A percentile compares a stretch with the other conserved stretches of the same genome.
phyloP scores from a whole-genome alignment of 495 filamentous ascomycete genomes.

The Lasiosphaeria ovina region DNA sequence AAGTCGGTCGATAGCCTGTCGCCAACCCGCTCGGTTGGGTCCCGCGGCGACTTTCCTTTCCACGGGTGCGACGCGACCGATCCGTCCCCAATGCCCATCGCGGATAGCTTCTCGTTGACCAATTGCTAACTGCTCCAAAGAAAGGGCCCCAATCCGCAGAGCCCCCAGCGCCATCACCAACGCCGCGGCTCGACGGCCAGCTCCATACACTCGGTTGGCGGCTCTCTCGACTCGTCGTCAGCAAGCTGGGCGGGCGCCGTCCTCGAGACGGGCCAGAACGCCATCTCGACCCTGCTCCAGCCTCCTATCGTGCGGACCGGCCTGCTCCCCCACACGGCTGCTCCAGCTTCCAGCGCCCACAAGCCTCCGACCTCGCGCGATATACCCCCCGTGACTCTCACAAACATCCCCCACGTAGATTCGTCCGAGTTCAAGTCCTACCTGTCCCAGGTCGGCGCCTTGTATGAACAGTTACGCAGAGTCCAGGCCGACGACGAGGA shows the following conservation, averaged over 20 bases:
- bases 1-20: conserved; percentile 70
- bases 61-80: conserved; percentile 38
- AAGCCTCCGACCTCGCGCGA: conserved; percentile 86
- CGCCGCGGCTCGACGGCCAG: conserved; percentile 82
- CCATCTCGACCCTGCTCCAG: conserved; percentile 91
- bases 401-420: conserved; percentile 84
- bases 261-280: conserved; percentile 78
- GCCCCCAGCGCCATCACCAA: conserved; percentile 24
- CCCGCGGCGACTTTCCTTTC: conserved; percentile 60
- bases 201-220: conserved; percentile 78
- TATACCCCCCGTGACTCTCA: conserved; percentile 90
- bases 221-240: conserved; percentile 64
- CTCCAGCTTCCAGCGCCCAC: conserved; percentile 63
- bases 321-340: conserved; percentile 68
- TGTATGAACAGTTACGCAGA: conserved; percentile 80
- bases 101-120: conserved; percentile 10
- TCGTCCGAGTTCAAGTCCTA: conserved; percentile 77
- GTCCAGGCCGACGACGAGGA: conserved; percentile 68
- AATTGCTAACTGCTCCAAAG: conserved; percentile 29
- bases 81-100: not conserved
- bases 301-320: conserved; percentile 87
- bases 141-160: conserved; percentile 21
- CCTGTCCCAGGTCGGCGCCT: conserved; percentile 71
- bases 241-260: conserved; percentile 58
- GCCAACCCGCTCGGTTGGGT: conserved; percentile 47